A percentile compares a stretch with the other conserved stretches of the same genome.
Evolutionary conservation across 2,329 filamentous ascomycete species (phyloP).

Genomic region (Trichoderma sp.): DNA sequence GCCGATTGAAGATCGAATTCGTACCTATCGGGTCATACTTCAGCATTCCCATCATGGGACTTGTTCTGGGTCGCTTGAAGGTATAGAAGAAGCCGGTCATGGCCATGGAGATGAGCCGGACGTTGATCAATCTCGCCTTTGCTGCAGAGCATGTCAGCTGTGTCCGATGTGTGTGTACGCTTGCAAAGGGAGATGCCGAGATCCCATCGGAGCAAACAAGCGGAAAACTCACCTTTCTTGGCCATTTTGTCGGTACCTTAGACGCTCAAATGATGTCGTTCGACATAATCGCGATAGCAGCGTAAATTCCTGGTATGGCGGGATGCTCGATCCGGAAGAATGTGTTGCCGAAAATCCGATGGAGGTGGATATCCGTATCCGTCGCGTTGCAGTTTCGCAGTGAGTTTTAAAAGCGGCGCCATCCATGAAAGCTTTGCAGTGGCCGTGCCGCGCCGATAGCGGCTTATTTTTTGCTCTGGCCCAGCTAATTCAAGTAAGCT

Average conservation of each 20-base stretch:
- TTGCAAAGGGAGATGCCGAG: not conserved
- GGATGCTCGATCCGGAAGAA: slow-evolving; percentile 23
- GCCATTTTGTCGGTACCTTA: slow-evolving; percentile 29
- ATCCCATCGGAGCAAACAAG: not conserved
- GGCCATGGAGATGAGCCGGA: slow-evolving; percentile 96
- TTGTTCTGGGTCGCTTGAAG: slow-evolving; percentile 76
- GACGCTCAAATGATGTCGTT: slow-evolving; percentile 18
- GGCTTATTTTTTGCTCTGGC: not conserved
- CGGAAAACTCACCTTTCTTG: slow-evolving; percentile 31
- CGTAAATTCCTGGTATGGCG: slow-evolving; percentile 21
- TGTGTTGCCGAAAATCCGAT: slow-evolving; percentile 25
- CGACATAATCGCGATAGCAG: slow-evolving; percentile 13
- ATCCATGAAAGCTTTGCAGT: not conserved
- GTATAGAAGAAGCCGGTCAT: slow-evolving; percentile 98
- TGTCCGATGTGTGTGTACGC: not conserved
- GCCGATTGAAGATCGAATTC: slow-evolving; percentile 22
- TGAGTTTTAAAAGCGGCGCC: not conserved
- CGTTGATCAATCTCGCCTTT: slow-evolving; percentile 89
- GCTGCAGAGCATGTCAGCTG: slow-evolving; percentile 48
- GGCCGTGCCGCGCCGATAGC: slow-evolving; percentile 20
- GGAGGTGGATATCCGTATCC: not conserved
- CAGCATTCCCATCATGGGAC: slow-evolving; percentile 89
- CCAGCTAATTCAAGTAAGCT: not conserved
- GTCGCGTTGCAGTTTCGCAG: not conserved
- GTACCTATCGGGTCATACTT: slow-evolving; percentile 97